Evolutionary conservation across 2,329 filamentous ascomycete genomes (phyloP), one percentile per base, ranked within the genome.

Genomic region (Phoma sp.): DNA sequence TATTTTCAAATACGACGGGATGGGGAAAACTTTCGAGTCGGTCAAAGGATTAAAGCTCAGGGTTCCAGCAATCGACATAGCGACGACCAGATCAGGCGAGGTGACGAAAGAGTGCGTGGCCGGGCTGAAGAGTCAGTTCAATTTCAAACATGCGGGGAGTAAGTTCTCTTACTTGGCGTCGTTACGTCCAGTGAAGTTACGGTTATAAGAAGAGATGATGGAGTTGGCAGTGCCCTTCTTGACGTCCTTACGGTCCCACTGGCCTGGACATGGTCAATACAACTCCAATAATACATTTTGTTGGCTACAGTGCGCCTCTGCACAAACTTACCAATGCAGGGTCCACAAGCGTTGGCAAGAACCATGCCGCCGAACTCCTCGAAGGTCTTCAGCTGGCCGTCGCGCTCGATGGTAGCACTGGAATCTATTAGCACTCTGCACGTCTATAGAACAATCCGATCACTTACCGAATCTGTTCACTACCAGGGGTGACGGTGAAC

Each of bases 201-300:
- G 92, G 89, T 99, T 99, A 88, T 97, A 99, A 25, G 95, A 98
- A 41, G 93, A 97, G 75, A 99, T 83, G 77, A 99, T 99, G 6
- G 92, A 96, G 87, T 99, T 99, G 71, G 92, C 82, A 69, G 90
- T 88, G 65, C 93, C 93, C 86, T 98, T 97, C 85, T 93, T 89
- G 52, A 97, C 91, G 68, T 98, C 93, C 64, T 82, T 83, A 66
- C 95, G 89, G 73, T 97, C 92, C 95, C 95, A 98, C 79, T 98
- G 93, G 60, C 73, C 67, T 57, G 35, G 9, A 3, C 6, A 30
- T 23, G 14, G 33, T 52, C 38, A 59, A 32, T 39, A 18, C 14
- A 40, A 40, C 37, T 10, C 37, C 14, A 47, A 51, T 38, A 47
- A 55, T 39, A n/a, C 7, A 46, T 29, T 35, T 36, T 46, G 33